Conservation (phyloP, 495 filamentous ascomycete genomes). For the Symbiotaphrina buchneri region DNA sequence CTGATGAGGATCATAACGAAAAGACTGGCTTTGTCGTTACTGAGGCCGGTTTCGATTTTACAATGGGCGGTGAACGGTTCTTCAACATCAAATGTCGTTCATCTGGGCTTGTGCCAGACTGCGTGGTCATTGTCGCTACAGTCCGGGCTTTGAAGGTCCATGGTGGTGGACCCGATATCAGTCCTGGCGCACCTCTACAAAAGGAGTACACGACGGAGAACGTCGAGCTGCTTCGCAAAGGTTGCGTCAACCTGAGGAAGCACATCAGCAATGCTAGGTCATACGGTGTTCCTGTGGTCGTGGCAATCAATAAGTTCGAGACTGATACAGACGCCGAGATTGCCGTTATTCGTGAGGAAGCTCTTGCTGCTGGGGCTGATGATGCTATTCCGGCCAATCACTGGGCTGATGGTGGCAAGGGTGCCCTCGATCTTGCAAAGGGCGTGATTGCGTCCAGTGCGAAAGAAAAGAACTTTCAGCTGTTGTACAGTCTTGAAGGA, state of each 20-base stretch:
- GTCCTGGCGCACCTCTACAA: conserved; percentile 57
- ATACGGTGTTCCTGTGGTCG: conserved; percentile 88
- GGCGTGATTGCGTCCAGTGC: conserved; percentile 63
- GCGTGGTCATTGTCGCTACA: conserved; percentile 86
- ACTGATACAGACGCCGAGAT: conserved; percentile 91
- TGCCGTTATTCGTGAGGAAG: conserved; percentile 67
- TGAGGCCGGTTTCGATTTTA: conserved; percentile 97
- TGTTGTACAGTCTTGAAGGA: conserved; percentile 64
- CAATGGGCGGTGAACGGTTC: conserved; percentile 97
- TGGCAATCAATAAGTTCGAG: conserved; percentile 89
- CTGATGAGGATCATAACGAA: conserved; percentile 66
- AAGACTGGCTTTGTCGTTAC: conserved; percentile 93
- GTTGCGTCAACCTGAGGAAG: conserved; percentile 85
- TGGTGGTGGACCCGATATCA: conserved; percentile 81
- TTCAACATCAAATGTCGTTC: conserved; percentile 99
- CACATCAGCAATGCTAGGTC: conserved; percentile 73
- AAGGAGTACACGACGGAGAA: conserved; percentile 87
- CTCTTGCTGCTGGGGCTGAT: conserved; percentile 77
- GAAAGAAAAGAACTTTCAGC: conserved; percentile 74
- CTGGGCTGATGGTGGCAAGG: conserved; percentile 89
- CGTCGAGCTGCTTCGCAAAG: conserved; percentile 66
- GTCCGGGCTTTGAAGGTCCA: conserved; percentile 93
- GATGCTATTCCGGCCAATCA: conserved; percentile 89
- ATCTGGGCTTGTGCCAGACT: conserved; percentile 77
- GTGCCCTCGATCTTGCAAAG: conserved; percentile 75